Conservation (phyloP, 352 stramenopile species). For the Pythium myriotylum region DNA sequence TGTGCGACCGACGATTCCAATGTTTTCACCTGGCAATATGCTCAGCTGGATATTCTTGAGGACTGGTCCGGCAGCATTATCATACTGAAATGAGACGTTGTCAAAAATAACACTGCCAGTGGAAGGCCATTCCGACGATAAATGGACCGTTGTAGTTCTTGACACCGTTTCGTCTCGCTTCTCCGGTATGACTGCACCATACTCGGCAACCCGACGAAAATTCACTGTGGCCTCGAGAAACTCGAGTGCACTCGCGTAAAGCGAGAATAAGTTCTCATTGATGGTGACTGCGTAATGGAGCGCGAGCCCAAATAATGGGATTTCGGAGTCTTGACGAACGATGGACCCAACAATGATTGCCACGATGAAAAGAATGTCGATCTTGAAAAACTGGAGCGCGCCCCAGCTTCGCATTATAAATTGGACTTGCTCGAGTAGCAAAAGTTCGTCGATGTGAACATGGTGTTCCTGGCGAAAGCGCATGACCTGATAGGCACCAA, state of each 20-base stretch:
- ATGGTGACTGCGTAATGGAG: constrained; percentile 53
- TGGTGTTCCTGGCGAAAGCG: constrained; percentile 14
- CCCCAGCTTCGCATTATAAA: constrained; percentile 5
- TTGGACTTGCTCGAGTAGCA: constrained; percentile 1
- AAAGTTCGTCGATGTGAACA: constrained; percentile 3
- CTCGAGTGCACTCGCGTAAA: constrained; percentile 55
- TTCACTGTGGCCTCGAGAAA: constrained; percentile 31
- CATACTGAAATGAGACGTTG: constrained; percentile 26
- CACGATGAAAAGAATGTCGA: constrained; percentile 11
- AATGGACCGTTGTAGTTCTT: too few relatives aligned
- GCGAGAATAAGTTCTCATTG: constrained; percentile 2
- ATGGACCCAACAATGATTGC: constrained; percentile 2
- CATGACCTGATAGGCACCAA: constrained; percentile 5
- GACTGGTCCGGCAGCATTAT: constrained; percentile 2
- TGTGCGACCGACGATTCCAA: constrained; percentile 83
- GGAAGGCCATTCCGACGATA: too few relatives aligned
- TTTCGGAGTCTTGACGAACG: background rate
- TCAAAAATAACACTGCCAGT: constrained; percentile 28
- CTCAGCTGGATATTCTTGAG: constrained; percentile 38
- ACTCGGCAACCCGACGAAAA: constrained; percentile 5
- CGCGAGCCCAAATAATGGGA: constrained; percentile 59
- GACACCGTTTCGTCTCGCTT: background rate
- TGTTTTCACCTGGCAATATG: constrained; percentile 44
- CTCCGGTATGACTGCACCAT: constrained; percentile 9
- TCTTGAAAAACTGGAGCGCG: constrained; percentile 12